Percentiles rank a stretch among this genome's conserved stretches.
These are phyloP conservation scores for Microcera coccophila DNA, from an alignment of 2,329 filamentous ascomycete species.

Conservation along the genomic window DNA sequence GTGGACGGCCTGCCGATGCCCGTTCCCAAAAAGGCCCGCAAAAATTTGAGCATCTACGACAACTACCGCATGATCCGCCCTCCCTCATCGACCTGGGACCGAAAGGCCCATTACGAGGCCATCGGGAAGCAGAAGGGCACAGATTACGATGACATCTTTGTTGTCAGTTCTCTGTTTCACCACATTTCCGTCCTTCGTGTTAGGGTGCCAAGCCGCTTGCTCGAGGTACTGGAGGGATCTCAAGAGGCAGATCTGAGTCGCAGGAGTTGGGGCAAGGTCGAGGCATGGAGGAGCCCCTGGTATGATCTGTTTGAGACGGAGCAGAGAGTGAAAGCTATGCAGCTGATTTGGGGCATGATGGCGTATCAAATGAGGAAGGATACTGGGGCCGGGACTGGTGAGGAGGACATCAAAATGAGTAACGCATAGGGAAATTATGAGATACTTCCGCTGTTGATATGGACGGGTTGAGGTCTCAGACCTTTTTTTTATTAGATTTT, in stretches of 20 bases:
- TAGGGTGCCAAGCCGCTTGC: slow-evolving; percentile 51
- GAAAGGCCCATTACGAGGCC: slow-evolving; percentile 53
- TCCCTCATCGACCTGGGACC: slow-evolving; percentile 57
- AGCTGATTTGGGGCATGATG: slow-evolving; percentile 57
- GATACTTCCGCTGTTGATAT: not conserved
- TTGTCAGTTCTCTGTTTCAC: slow-evolving; percentile 59
- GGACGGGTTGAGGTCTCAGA: not conserved
- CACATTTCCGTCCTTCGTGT: slow-evolving; percentile 57
- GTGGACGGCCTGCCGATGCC: slow-evolving; percentile 22
- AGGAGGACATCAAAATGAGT: slow-evolving; percentile 28
- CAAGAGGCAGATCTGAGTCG: slow-evolving; percentile 28
- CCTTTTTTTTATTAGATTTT: not conserved
- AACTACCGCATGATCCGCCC: slow-evolving; percentile 60
- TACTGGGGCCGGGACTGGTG: slow-evolving; percentile 7
- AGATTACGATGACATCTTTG: slow-evolving; percentile 57
- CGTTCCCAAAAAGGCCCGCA: slow-evolving; percentile 47
- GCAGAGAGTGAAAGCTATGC: slow-evolving; percentile 55
- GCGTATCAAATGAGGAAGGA: slow-evolving; percentile 54
- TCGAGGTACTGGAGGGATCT: slow-evolving; percentile 51
- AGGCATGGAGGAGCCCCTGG: slow-evolving; percentile 58
- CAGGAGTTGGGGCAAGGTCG: slow-evolving; percentile 49
- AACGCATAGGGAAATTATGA: slow-evolving; percentile 17
- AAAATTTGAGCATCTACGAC: slow-evolving; percentile 57
- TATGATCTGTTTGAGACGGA: slow-evolving; percentile 55
- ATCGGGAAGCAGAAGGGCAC: slow-evolving; percentile 49